Evolutionary conservation across 2,329 filamentous ascomycete species (phyloP), one percentile per base, ranked within the genome.

Genomic region (Lecanosticta acicola): DNA sequence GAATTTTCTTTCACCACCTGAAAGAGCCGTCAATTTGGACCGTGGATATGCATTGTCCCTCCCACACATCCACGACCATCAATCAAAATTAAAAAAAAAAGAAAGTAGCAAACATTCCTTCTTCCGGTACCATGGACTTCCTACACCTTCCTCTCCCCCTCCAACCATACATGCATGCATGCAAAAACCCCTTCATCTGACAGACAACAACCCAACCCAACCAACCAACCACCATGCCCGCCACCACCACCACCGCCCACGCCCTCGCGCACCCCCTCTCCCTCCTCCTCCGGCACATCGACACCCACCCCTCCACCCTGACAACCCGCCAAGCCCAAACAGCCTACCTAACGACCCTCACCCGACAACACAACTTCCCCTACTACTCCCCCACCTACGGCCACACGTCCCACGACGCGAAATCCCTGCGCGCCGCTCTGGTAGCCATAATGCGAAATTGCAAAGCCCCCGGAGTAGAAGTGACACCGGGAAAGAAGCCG

Each of bases 371-470:
- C 39, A 36, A 38, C 20, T 42, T 41, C 39, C 38, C 32, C 11
- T 46, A 46, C 44, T 11, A 37, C 20, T 41, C 38, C 39, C 19
- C 32, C 16, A 42, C 33, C 13, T 46, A 32, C 21, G 44, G 44
- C n/a, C 33, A 46, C 34, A 46, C 44, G 3, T 38, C 20, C 39
- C 44, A 46, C 32, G 34, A 46, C 26, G 44, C 20, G 17, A 32
- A 21, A 7, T 46, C 44, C 7, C 33, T 46, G 17, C 32, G 44
- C 29, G 41, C 20, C 8, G 44, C 39, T 4, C 33, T 46, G 11
- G 39, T 29, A 3, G 36, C 32, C 34, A 37, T 41, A 10, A 33
- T 47, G 33, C 14, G 34, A 20, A 36, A 38, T 24, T 20, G 32
- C 40, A 14, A 14, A 4, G 20, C 16, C 13, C 14, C 38, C 5